phyloP scores from a whole-genome alignment of 768 basidiomycete genomes.

The Suillus cothurnatus region DNA sequence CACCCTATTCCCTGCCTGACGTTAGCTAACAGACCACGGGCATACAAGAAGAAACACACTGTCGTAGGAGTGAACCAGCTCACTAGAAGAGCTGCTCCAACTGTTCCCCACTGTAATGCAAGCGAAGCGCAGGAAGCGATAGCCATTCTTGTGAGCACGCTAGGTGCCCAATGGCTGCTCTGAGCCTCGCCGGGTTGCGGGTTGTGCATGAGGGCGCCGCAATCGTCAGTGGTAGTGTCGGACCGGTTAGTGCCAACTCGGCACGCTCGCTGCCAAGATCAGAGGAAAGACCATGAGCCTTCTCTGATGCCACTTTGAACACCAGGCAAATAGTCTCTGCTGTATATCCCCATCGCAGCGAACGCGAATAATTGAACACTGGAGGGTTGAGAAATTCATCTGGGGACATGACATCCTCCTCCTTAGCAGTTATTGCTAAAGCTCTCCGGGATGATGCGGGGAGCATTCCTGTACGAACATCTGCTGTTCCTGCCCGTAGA shows the following conservation, averaged over 20 bases:
- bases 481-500: neutral
- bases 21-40: neutral
- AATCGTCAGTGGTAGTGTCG: neutral
- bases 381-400: neutral
- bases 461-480: fast-evolving
- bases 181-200: neutral
- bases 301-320: neutral
- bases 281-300: neutral
- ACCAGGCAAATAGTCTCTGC: neutral
- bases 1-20: neutral
- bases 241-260: neutral
- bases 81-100: neutral
- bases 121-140: neutral
- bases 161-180: neutral
- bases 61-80: neutral
- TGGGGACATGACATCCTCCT: neutral
- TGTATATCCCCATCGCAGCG: neutral
- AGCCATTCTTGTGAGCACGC: neutral
- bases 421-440: neutral
- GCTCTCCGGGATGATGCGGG: neutral
- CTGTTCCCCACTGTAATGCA: neutral
- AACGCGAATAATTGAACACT: neutral
- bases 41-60: neutral
- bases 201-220: neutral
- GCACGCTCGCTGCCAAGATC: neutral